Conservation (phyloP, 78 protist species). For the Speleostelium caveatum region DNA sequence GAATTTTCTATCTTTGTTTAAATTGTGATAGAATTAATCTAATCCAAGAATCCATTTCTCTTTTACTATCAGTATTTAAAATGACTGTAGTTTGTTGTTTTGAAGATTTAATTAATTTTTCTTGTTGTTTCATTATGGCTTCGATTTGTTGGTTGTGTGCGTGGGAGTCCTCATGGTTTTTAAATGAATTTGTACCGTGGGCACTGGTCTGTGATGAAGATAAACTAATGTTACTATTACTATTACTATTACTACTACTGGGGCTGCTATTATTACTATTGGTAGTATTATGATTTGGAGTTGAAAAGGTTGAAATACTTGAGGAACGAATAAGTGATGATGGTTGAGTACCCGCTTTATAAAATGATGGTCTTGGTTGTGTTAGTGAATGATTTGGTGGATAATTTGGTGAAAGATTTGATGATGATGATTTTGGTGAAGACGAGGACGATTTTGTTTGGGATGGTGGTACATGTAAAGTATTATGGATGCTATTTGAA, state of each 20-base stretch:
- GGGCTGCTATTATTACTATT: no score
- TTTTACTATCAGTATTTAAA: conserved; percentile 50
- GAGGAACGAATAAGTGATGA: conserved; percentile 41
- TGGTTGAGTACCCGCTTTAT: conserved; percentile 11
- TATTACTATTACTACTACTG: background rate
- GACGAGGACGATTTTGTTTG: background rate
- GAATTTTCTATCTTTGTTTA: conserved; percentile 9
- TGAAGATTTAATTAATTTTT: conserved; percentile 59
- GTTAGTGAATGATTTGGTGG: background rate
- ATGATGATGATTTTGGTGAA: conserved; percentile 3
- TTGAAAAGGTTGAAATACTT: conserved; percentile 65
- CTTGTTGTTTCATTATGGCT: conserved; percentile 38
- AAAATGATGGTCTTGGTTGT: conserved; percentile 61
- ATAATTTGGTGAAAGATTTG: background rate
- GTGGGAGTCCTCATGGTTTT: no score
- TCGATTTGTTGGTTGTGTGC: background rate
- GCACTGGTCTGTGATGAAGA: background rate
- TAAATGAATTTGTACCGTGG: no score
- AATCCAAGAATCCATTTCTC: conserved; percentile 76
- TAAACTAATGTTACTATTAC: background rate
- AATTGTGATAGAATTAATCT: conserved; percentile 61
- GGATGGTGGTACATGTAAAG: background rate
- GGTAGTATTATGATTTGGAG: background rate
- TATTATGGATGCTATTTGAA: background rate
- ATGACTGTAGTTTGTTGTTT: conserved; percentile 39